Percentiles rank a stretch among this genome's conserved stretches.
Conservation (phyloP, 176 grass and related monocot genomes). For the Rhipidocladum racemiflorum region DNA sequence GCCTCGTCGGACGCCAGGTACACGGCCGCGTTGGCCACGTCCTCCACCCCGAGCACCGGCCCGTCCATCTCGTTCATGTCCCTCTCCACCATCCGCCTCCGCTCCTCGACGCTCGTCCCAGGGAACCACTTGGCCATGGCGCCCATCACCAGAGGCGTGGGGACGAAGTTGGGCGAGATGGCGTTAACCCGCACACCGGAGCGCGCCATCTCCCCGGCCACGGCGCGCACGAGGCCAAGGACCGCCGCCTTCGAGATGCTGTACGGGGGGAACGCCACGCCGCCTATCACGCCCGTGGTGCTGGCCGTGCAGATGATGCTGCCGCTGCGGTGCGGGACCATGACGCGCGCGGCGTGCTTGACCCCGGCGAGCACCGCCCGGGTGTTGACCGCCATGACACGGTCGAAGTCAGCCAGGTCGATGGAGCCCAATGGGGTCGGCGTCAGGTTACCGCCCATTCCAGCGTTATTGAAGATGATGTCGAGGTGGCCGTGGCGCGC, state of each 20-base stretch:
- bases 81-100: background rate
- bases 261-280: background rate
- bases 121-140: background rate
- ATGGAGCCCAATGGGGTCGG: background rate
- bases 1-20: slow-evolving; percentile 63
- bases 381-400: slow-evolving; percentile 45
- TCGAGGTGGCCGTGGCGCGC: slow-evolving; percentile 47
- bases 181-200: slow-evolving; percentile 55
- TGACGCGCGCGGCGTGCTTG: slow-evolving; percentile 69
- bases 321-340: slow-evolving; percentile 39
- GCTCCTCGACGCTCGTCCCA: background rate
- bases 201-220: slow-evolving; percentile 31
- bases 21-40: slow-evolving; percentile 50
- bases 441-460: background rate
- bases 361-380: slow-evolving; percentile 35
- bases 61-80: slow-evolving; percentile 37
- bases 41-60: slow-evolving; percentile 23
- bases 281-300: background rate
- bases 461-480: slow-evolving; percentile 57
- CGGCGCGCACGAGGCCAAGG: background rate
- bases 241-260: background rate
- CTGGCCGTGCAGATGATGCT: slow-evolving; percentile 65
- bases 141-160: slow-evolving; percentile 8
- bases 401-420: slow-evolving; percentile 49
- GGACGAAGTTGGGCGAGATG: slow-evolving; percentile 43